Evolutionary conservation across 2,329 filamentous ascomycete genomes (phyloP).

Genomic region (Colletotrichum abscissum): DNA sequence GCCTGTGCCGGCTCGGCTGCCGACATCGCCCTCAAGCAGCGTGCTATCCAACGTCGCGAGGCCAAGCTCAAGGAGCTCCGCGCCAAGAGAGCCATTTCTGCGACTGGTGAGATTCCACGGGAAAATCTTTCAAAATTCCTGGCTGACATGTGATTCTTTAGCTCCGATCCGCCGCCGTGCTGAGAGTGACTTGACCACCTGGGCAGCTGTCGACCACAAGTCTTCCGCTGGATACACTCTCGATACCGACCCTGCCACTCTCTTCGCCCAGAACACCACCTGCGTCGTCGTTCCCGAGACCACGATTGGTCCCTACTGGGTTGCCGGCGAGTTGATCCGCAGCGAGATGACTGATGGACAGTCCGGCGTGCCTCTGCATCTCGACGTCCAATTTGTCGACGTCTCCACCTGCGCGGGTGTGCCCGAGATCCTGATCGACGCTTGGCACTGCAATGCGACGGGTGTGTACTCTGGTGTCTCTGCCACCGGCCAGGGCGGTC

Average conservation of each 20-base stretch:
- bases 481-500: not conserved
- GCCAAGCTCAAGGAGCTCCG: conserved; percentile 6
- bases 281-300: not conserved
- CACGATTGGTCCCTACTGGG: not conserved
- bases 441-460: conserved; percentile 3
- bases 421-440: not conserved
- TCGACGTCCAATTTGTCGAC: conserved; percentile 16
- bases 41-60: conserved; percentile 1
- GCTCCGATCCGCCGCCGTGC: not conserved
- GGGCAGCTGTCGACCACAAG: not conserved
- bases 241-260: not conserved
- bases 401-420: conserved; percentile 7
- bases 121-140: not conserved
- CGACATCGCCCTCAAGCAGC: not conserved
- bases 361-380: not conserved
- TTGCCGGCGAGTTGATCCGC: conserved; percentile 13
- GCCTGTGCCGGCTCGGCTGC: not conserved
- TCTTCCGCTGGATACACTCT: not conserved
- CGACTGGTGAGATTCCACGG: not conserved
- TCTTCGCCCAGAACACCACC: not conserved
- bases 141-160: not conserved
- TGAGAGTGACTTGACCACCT: not conserved
- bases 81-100: not conserved
- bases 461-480: not conserved
- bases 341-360: conserved; percentile 6